Conservation (phyloP, 108 stramenopile genomes). For the Cylindrotheca fusiformis region DNA sequence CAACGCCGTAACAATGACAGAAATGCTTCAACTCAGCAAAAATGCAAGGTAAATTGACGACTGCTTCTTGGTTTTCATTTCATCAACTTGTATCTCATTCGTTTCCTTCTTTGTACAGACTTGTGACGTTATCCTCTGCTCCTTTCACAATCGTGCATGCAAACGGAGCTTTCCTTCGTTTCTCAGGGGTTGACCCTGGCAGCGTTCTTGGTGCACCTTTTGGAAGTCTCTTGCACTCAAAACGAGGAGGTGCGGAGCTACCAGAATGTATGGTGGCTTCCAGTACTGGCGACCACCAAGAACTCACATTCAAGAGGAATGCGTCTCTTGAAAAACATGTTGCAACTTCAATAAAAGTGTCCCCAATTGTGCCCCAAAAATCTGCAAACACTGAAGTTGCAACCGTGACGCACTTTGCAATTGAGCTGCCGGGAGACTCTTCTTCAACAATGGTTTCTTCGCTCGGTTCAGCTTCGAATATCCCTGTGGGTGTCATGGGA, state of each 20-base stretch:
- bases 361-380: conserved; percentile 15
- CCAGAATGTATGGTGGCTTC: conserved; percentile 12
- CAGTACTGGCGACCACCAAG: conserved; percentile 3
- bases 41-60: conserved; percentile 28
- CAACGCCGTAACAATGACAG: conserved; percentile 22
- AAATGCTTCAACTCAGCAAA: conserved; percentile 24
- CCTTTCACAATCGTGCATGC: conserved; percentile 37
- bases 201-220: conserved; percentile 18
- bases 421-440: conserved; percentile 19
- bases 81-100: background rate
- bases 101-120: conserved; percentile 11
- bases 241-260: background rate
- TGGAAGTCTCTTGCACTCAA: conserved; percentile 2
- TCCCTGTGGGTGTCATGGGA: conserved; percentile 21
- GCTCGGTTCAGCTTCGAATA: background rate
- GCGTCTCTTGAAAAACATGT: background rate
- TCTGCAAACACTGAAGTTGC: conserved; percentile 1
- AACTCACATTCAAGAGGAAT: conserved; percentile 5
- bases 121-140: conserved; percentile 22
- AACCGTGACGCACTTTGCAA: conserved; percentile 21
- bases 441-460: conserved; percentile 1
- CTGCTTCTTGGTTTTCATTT: no score
- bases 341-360: conserved; percentile 9
- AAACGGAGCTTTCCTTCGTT: conserved; percentile 32
- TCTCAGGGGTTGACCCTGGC: conserved; percentile 12